Evolutionary conservation across 306 rosid species (phyloP).

Genomic region (Prunus mume): DNA sequence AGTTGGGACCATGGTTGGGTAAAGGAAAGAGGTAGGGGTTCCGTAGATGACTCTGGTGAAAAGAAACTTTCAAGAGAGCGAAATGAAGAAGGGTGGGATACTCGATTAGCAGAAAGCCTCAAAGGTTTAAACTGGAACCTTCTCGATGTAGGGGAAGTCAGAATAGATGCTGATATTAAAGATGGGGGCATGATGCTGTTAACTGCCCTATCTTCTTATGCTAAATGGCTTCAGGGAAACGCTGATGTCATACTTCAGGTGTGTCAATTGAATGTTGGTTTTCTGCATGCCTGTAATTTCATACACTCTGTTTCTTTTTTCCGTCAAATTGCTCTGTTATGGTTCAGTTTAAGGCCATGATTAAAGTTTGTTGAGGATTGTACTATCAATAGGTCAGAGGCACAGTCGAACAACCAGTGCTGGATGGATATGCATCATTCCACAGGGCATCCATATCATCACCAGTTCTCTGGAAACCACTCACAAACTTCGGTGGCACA

Average conservation of each 20-base stretch:
- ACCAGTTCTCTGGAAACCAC: constrained; percentile 73
- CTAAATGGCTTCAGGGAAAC: constrained; percentile 90
- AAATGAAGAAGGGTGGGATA: constrained; percentile 76
- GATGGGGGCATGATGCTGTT: constrained; percentile 98
- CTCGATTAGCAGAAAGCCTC: constrained; percentile 75
- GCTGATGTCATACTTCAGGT: constrained; percentile 91
- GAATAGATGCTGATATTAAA: constrained; percentile 82
- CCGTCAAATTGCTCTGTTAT: not conserved
- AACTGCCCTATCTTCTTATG: constrained; percentile 86
- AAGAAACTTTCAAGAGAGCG: constrained; percentile 58
- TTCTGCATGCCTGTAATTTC: not conserved
- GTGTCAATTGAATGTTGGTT: constrained; percentile 26
- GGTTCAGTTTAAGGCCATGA: constrained; percentile 1
- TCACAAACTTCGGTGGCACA: constrained; percentile 76
- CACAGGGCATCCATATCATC: constrained; percentile 89
- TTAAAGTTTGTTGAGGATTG: constrained; percentile 16
- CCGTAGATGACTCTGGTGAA: constrained; percentile 43
- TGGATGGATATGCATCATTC: constrained; percentile 89
- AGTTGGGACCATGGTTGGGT: constrained; percentile 66
- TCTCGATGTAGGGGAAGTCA: constrained; percentile 83
- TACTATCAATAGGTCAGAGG: constrained; percentile 69
- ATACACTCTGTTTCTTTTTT: not conserved
- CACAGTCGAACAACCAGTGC: constrained; percentile 80
- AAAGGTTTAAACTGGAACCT: constrained; percentile 77
- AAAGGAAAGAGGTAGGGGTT: constrained; percentile 53